A percentile compares a stretch with the other conserved stretches of the same genome.
phyloP scores from a whole-genome alignment of 2,329 filamentous ascomycete species.

The Diatrype stigma region DNA sequence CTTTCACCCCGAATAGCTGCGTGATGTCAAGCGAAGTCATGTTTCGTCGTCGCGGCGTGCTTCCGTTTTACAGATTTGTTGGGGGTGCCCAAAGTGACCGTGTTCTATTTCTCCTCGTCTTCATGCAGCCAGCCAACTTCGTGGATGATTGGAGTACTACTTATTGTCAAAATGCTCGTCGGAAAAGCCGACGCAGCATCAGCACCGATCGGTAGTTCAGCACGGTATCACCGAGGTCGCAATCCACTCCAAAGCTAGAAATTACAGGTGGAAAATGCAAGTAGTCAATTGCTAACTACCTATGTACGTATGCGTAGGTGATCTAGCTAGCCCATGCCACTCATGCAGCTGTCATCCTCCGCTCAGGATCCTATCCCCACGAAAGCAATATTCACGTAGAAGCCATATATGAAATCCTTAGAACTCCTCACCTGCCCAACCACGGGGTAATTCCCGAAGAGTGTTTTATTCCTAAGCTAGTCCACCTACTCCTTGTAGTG shows the following conservation, averaged over 20 bases:
- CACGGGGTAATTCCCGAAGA: too few relatives aligned
- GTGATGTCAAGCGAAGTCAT: constrained; percentile 5
- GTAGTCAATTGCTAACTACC: not conserved
- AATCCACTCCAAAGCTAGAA: not conserved
- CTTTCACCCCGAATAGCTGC: constrained; percentile 23
- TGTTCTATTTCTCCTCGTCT: too few relatives aligned
- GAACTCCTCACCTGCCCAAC: too few relatives aligned
- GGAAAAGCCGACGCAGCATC: not conserved
- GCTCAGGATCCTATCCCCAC: too few relatives aligned
- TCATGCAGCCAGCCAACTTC: too few relatives aligned
- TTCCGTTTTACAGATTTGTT: not conserved
- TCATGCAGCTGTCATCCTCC: too few relatives aligned
- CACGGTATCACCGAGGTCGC: not conserved
- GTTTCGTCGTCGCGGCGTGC: not conserved
- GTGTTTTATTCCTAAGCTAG: too few relatives aligned
- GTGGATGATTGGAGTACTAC: not conserved
- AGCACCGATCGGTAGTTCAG: not conserved
- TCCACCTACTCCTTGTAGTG: constrained; percentile 39
- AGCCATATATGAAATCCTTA: too few relatives aligned
- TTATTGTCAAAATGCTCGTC: not conserved
- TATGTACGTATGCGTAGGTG: too few relatives aligned
- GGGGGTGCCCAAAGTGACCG: too few relatives aligned
- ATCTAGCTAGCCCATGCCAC: not conserved
- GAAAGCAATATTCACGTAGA: too few relatives aligned
- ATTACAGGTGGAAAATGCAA: not conserved